Base-by-base conservation (phyloP, 768 basidiomycete genomes). In the Austroboletus festivus region DNA sequence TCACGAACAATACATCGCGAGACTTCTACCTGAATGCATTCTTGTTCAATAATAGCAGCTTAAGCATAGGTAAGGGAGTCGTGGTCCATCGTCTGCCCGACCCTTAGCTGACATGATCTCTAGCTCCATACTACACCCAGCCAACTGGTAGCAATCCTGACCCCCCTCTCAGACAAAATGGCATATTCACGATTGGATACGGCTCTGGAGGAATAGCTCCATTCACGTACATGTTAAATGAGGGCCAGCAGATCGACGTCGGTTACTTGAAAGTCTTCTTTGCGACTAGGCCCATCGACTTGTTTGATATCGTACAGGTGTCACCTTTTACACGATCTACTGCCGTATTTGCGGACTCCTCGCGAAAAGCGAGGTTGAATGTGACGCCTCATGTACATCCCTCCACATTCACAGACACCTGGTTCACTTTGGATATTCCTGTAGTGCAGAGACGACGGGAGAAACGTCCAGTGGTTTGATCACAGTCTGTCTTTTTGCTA, bases 251-350 rank as follows among this genome's bases (percentile, higher is more conserved):
- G 5, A 46, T 65, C 24, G 74, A 77, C 42, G 60, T 77, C 3
- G 71, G 74, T 7, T 73, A 70, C 46, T 65, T 78, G 42, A 75
- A 74, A 47, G 51, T 77, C 8, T 78, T 71, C 48, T 49, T 77
- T 18, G 61, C 75, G 15, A 73, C 70, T 1, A 48, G 48, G 0
- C 66, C 67, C 4, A 55, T 68, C 31, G 68, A 72, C 52, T 59
- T 76, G 44, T 54, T 60, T 4, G 60, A 58, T 42, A 61, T 78
- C 3, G 30, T 41, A 2, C 74, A 72, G 42, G 44, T 56, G 2
- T 68, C 65, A 5, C 67, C 73, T 0, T 72, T 74, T 46, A 23
- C 26, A 0, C 21, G 15, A 52, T 3, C 41, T 15, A 4, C 46
- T 21, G 5, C 20, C 20, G 1, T 12, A 7, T 28, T 28, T 31